phyloP scores from a whole-genome alignment of 257 asterid genomes.

The Dorcoceras hygrometricum region DNA sequence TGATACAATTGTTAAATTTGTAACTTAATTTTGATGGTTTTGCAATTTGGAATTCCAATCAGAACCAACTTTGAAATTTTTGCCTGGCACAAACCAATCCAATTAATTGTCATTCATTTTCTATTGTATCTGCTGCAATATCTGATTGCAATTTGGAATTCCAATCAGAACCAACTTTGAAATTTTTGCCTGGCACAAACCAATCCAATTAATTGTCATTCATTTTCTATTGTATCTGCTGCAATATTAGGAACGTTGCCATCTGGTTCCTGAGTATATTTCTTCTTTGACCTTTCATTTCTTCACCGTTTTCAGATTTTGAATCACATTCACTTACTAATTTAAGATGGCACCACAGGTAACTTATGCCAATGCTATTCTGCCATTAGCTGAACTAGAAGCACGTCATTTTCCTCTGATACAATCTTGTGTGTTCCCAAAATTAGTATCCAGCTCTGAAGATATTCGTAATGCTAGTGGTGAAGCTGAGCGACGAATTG shows the following conservation, averaged over 20 bases:
- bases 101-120: not conserved
- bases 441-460: slow-evolving; percentile 66
- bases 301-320: not conserved
- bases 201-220: not conserved
- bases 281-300: not conserved
- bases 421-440: slow-evolving; percentile 88
- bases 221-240: not conserved
- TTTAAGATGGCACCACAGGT: slow-evolving; percentile 45
- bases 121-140: not conserved
- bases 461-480: slow-evolving; percentile 82
- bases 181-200: not conserved
- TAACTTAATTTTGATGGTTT: not conserved
- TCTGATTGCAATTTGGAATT: not conserved
- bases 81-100: not conserved
- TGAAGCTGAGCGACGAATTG: slow-evolving; percentile 85
- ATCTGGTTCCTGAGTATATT: not conserved
- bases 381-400: slow-evolving; percentile 78
- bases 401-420: slow-evolving; percentile 83
- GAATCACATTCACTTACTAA: slow-evolving; percentile 7
- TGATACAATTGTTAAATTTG: not conserved
- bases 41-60: not conserved
- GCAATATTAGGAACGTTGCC: slow-evolving; percentile 4
- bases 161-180: not conserved
- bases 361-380: slow-evolving; percentile 61
- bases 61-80: not conserved